These are phyloP conservation scores for Aspergillus sp. DNA, from an alignment of 2,329 filamentous ascomycete genomes.

Conservation along the genomic window DNA sequence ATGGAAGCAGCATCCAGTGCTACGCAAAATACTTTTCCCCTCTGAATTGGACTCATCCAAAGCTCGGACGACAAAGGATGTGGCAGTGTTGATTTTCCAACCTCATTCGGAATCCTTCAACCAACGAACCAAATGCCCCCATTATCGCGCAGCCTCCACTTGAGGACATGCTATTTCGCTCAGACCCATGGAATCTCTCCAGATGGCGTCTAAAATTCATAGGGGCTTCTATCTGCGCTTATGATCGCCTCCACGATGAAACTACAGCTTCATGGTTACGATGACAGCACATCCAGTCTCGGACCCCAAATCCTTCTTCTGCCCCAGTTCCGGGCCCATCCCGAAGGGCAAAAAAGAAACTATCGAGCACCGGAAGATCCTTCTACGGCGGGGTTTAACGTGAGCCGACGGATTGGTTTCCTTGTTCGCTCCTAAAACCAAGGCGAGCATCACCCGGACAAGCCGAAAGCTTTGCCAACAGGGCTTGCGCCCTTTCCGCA, in stretches of 20 bases:
- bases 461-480: constrained; percentile 8
- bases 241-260: neutral
- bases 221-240: neutral
- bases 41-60: neutral
- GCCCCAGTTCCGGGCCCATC: neutral
- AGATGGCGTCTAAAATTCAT: neutral
- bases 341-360: neutral
- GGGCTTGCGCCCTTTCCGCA: neutral
- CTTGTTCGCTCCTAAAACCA: neutral
- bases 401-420: constrained; percentile 3
- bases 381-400: constrained; percentile 1
- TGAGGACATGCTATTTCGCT: neutral
- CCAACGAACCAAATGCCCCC: constrained; percentile 5
- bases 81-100: constrained; percentile 6
- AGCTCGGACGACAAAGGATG: constrained; percentile 11
- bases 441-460: constrained; percentile 8
- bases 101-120: neutral
- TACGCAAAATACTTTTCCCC: neutral
- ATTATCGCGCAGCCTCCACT: constrained; percentile 3
- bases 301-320: constrained; percentile 5
- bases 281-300: neutral
- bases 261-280: neutral
- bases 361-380: neutral
- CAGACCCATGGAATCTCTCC: neutral
- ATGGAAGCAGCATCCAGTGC: too few species aligned